These are phyloP conservation scores for Diophrys sp. DNA, from an alignment of 73 alveolate genomes.

Conservation along the genomic window DNA sequence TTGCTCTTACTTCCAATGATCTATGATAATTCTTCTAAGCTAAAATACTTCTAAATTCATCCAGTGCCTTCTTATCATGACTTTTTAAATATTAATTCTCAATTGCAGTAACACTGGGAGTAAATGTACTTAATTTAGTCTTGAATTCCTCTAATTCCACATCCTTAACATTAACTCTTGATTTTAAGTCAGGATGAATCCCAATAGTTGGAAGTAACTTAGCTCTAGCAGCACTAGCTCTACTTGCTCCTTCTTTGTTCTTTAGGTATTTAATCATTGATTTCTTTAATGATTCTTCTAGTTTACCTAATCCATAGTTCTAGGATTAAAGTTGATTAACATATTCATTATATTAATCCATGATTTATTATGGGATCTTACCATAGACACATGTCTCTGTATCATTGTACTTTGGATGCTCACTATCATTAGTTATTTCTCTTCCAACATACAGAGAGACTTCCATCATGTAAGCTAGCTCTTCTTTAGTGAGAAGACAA, in stretches of 20 bases:
- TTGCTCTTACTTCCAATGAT: conserved; percentile 27
- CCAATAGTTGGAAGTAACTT: conserved; percentile 58
- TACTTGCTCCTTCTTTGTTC: conserved; percentile 74
- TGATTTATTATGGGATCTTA: conserved; percentile 62
- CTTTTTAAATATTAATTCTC: conserved; percentile 42
- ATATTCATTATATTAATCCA: conserved; percentile 62
- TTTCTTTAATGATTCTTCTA: conserved; percentile 62
- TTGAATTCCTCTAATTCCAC: conserved; percentile 64
- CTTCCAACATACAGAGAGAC: conserved; percentile 88
- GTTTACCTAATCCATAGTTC: conserved; percentile 15
- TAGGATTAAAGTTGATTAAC: conserved; percentile 9
- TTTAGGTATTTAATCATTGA: conserved; percentile 75
- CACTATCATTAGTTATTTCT: conserved; percentile 53
- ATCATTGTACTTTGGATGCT: not conserved
- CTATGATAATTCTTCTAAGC: not conserved
- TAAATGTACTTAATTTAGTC: conserved; percentile 66
- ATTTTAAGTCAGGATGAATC: conserved; percentile 67
- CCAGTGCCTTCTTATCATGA: conserved; percentile 28
- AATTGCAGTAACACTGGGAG: conserved; percentile 61
- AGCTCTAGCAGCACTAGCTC: conserved; percentile 59
- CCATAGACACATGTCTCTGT: conserved; percentile 14
- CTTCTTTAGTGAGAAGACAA: conserved; percentile 81
- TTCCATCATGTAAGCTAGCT: conserved; percentile 90
- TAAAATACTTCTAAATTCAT: conserved; percentile 38
- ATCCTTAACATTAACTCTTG: conserved; percentile 64